phyloP scores from a whole-genome alignment of 192 early-diverging fungal species.

The Obelidium mucronatum region DNA sequence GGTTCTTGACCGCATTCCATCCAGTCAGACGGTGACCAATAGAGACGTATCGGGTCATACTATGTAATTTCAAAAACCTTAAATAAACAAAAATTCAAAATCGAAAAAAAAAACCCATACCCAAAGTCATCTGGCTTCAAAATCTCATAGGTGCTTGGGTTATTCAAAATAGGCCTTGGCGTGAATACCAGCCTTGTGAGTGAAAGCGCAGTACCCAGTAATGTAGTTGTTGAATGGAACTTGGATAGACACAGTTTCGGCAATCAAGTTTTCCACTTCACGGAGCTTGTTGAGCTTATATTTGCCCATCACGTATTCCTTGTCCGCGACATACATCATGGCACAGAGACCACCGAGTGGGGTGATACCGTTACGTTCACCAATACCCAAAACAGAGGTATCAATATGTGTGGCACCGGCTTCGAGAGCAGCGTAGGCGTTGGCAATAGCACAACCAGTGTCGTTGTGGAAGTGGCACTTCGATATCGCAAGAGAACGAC shows the following conservation, averaged over 20 bases:
- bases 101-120: constrained; percentile 36
- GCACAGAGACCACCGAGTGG: constrained; percentile 94
- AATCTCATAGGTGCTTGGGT: constrained; percentile 98
- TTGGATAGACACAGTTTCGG: constrained; percentile 90
- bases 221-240: constrained; percentile 99
- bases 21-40: constrained; percentile 98
- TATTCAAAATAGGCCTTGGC: constrained; percentile 99
- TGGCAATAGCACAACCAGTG: constrained; percentile 99
- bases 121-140: constrained; percentile 98
- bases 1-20: constrained; percentile 99
- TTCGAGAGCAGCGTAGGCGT: constrained; percentile 95
- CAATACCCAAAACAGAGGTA: constrained; percentile 97
- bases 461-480: constrained; percentile 99
- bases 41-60: constrained; percentile 95
- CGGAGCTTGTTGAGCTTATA: constrained; percentile 93
- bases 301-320: constrained; percentile 90
- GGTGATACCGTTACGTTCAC: constrained; percentile 98
- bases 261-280: constrained; percentile 96
- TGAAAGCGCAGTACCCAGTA: constrained; percentile 98
- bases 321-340: constrained; percentile 94
- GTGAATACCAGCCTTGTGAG: constrained; percentile 99
- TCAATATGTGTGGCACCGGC: constrained; percentile 99
- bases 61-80: not conserved
- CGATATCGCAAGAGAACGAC: constrained; percentile 98
- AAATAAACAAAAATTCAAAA: not conserved